phyloP scores from a whole-genome alignment of 2,329 filamentous ascomycete genomes.

The Pyrenophora tritici-repentis region DNA sequence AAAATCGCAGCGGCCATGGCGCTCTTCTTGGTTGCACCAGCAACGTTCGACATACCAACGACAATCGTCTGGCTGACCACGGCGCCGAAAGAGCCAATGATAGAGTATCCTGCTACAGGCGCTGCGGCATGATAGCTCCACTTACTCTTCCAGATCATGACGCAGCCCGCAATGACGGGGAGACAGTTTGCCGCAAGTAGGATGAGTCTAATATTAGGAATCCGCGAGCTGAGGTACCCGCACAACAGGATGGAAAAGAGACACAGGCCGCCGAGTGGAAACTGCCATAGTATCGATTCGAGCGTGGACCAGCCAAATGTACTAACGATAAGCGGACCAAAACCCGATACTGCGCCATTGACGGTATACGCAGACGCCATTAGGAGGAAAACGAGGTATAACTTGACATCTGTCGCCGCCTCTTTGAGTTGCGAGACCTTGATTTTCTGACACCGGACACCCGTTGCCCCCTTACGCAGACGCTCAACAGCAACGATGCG shows the following conservation, averaged over 20 bases:
- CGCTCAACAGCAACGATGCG: constrained; percentile 59
- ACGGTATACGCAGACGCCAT: constrained; percentile 62
- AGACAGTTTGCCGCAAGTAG: constrained; percentile 70
- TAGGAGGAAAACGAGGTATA: constrained; percentile 49
- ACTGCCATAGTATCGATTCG: constrained; percentile 62
- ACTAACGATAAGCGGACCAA: constrained; percentile 45
- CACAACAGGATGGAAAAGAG: constrained; percentile 68
- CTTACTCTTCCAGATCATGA: constrained; percentile 71
- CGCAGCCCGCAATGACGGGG: constrained; percentile 75
- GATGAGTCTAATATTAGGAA: constrained; percentile 67
- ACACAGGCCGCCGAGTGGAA: constrained; percentile 72
- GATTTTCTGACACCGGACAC: constrained; percentile 58
- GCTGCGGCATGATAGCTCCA: constrained; percentile 68
- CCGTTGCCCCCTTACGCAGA: constrained; percentile 55
- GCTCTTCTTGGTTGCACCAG: constrained; percentile 77
- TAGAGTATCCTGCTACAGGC: constrained; percentile 71
- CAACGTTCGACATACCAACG: constrained; percentile 69
- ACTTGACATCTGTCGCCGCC: constrained; percentile 53
- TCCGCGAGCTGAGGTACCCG: constrained; percentile 65
- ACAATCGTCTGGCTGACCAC: constrained; percentile 68
- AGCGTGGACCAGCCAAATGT: constrained; percentile 52
- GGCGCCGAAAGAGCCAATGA: constrained; percentile 74
- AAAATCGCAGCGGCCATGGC: constrained; percentile 76
- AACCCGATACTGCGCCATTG: constrained; percentile 51
- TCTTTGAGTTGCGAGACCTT: constrained; percentile 59